Evolutionary conservation across 1,284 basidiomycete species (phyloP), one percentile per base, ranked within the genome.

Genomic region (Naganishia sp.): DNA sequence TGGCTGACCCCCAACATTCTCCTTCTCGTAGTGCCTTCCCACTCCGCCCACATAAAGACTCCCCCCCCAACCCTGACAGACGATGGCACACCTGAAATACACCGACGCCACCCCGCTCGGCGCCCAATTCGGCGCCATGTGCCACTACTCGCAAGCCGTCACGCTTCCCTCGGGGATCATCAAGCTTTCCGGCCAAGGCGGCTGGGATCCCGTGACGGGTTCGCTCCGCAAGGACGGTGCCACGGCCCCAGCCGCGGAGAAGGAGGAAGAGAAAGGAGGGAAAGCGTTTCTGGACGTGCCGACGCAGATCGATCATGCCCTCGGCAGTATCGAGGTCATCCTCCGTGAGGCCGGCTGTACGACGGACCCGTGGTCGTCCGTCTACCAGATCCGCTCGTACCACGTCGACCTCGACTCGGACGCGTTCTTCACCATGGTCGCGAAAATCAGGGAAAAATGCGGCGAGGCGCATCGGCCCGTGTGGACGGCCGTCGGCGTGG

Each of bases 291-390:
- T 57, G 6, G 36, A 48, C 15, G 45, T 60, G 7, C n/a, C 28
- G 18, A 49, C 45, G 7, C 73, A 76, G 69, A 72, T 75, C 56
- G 71, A 72, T 33, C 69, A 75, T 57, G 73, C 73, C 0, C 73
- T 75, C 64, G 57, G 64, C 55, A 73, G 73, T 63, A 72, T 74
- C 48, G 69, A 75, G 15, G 28, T 69, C 7, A 66, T 69, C 4
- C 67, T 77, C 0, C 65, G 65, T 13, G 64, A 54, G 1, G 72
- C 73, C 0, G 75, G 73, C 10, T 49, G 45, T 23, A 72, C 4
- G 72, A 70, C 28, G 73, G 75, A 0, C 28, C 28, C 28, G 28
- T 74, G 72, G 71, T 63, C 65, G 10, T 70, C 74, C 66, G 74
- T 73, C 45, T 73, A 56, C 66, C 52, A 61, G 16, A 55, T 73